Evolutionary conservation across 345 rosid species (phyloP).

Genomic region (Gossypium ekmanianum): DNA sequence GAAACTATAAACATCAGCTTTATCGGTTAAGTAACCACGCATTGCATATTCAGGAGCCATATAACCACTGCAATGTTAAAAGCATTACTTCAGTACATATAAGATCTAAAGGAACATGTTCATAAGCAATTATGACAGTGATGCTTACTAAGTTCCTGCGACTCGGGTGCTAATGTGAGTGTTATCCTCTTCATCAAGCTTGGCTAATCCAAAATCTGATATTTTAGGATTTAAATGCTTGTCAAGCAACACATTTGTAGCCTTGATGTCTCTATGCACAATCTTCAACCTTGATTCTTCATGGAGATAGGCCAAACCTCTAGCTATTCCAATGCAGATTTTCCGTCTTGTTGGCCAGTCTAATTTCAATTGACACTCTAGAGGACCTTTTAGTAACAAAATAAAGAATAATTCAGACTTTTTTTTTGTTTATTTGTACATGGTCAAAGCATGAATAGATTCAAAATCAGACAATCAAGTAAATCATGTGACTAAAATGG

Average conservation of each 20-base stretch:
- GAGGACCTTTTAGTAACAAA: conserved; percentile 21
- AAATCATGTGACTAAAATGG: background rate
- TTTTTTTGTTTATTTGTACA: too few relatives aligned
- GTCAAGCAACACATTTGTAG: conserved; percentile 46
- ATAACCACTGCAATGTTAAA: conserved; percentile 32
- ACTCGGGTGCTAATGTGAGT: conserved; percentile 47
- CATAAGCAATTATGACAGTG: background rate
- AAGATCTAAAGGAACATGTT: background rate
- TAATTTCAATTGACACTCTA: conserved; percentile 28
- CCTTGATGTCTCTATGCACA: conserved; percentile 51
- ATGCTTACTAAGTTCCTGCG: conserved; percentile 45
- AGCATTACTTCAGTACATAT: background rate
- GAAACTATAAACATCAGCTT: conserved; percentile 44
- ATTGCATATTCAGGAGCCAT: conserved; percentile 50
- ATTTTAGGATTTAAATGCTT: conserved; percentile 37
- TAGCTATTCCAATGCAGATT: conserved; percentile 49
- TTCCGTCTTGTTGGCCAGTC: conserved; percentile 39
- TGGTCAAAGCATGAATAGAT: too few relatives aligned
- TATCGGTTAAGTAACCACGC: conserved; percentile 39
- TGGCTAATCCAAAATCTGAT: conserved; percentile 49
- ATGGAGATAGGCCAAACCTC: conserved; percentile 44
- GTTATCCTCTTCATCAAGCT: conserved; percentile 45
- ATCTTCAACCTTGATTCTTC: conserved; percentile 48
- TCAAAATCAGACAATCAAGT: background rate
- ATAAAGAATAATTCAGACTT: background rate